phyloP scores from a whole-genome alignment of 192 early-diverging fungal species.

The Lunasporangiospora selenospora region DNA sequence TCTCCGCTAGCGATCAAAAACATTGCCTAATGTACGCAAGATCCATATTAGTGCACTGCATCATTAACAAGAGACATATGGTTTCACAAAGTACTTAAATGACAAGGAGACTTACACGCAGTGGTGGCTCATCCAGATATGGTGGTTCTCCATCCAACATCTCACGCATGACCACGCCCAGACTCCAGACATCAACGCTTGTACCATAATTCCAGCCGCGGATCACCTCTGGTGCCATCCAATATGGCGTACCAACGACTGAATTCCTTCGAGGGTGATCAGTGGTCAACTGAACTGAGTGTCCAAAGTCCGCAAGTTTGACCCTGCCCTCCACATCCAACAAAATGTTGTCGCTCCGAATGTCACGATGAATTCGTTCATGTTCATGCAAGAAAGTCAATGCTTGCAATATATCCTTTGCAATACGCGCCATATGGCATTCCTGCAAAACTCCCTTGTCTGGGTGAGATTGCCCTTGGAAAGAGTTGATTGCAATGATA shows the following conservation, averaged over 20 bases:
- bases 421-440: constrained; percentile 90
- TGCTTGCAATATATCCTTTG: constrained; percentile 82
- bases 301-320: constrained; percentile 97
- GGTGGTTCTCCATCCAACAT: constrained; percentile 97
- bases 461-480: constrained; percentile 30
- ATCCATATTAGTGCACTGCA: no score
- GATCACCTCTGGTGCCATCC: constrained; percentile 99
- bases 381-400: constrained; percentile 79
- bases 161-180: constrained; percentile 94
- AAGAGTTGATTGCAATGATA: constrained; percentile 87
- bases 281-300: constrained; percentile 89
- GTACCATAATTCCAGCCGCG: constrained; percentile 89
- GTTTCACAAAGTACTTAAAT: no score
- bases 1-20: constrained; percentile 46
- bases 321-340: constrained; percentile 83
- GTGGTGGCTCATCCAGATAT: constrained; percentile 85
- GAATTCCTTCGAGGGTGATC: constrained; percentile 83
- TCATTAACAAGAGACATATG: no score
- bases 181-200: constrained; percentile 94
- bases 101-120: constrained; percentile 45
- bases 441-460: constrained; percentile 71
- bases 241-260: constrained; percentile 93
- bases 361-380: constrained; percentile 91
- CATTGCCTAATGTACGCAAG: constrained; percentile 27
- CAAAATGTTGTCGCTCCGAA: constrained; percentile 93